phyloP scores from a whole-genome alignment of 495 filamentous ascomycete genomes.

The Penicillium coprophilum region DNA sequence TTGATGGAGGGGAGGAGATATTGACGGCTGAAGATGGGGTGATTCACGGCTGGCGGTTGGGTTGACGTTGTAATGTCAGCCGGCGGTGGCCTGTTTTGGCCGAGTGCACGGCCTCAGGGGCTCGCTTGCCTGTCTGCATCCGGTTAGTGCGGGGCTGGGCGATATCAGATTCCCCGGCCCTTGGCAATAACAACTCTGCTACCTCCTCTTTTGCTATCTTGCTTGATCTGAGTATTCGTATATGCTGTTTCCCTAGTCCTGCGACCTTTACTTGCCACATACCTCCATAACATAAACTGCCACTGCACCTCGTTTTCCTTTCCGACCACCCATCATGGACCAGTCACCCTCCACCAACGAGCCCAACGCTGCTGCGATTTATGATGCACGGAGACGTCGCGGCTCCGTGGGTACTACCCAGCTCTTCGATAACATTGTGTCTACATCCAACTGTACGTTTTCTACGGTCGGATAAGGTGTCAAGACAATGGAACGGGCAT shows the following conservation, averaged over 20 bases:
- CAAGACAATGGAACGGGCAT: conserved; percentile 1
- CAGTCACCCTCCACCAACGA: conserved; percentile 24
- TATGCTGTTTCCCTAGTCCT: neutral
- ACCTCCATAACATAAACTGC: neutral
- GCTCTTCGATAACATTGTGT: conserved; percentile 92
- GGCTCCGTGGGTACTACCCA: conserved; percentile 76
- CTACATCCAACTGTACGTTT: conserved; percentile 87
- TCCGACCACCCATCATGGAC: conserved; percentile 32
- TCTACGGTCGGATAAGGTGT: conserved; percentile 1
- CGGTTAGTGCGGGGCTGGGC: conserved; percentile 50
- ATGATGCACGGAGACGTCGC: conserved; percentile 48
- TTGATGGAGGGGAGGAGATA: conserved; percentile 51
- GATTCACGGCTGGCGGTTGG: conserved; percentile 51
- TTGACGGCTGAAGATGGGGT: conserved; percentile 55
- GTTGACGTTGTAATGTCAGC: conserved; percentile 63
- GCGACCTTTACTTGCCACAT: neutral
- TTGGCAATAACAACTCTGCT: conserved; percentile 7
- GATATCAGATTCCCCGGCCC: conserved; percentile 45
- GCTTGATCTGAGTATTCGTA: neutral
- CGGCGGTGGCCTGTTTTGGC: conserved; percentile 46
- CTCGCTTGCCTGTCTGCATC: conserved; percentile 45
- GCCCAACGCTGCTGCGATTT: conserved; percentile 52
- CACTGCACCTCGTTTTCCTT: neutral
- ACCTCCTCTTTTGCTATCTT: conserved; percentile 5
- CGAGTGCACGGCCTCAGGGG: conserved; percentile 51